These are phyloP conservation scores for Aspergillus texensis DNA, from an alignment of 2,329 filamentous ascomycete species.

Conservation along the genomic window DNA sequence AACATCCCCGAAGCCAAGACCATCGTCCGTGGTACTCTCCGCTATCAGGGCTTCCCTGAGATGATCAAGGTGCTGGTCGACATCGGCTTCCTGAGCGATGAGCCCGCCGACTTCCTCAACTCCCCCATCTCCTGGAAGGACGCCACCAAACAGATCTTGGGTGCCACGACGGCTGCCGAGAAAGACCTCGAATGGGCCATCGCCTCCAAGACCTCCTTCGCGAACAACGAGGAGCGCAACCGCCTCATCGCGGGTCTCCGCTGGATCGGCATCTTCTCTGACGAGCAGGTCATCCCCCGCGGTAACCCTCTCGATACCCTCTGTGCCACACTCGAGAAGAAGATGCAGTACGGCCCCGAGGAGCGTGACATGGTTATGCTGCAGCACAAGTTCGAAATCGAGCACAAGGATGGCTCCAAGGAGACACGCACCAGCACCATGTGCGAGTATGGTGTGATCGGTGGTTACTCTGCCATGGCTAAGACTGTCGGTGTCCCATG, in stretches of 20 bases:
- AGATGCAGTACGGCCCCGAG: constrained; percentile 82
- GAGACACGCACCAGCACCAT: constrained; percentile 82
- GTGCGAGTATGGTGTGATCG: constrained; percentile 76
- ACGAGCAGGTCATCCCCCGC: constrained; percentile 68
- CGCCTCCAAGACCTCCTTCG: constrained; percentile 73
- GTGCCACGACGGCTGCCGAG: constrained; percentile 66
- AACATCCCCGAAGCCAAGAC: constrained; percentile 83
- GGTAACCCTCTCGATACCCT: constrained; percentile 88
- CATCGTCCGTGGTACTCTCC: constrained; percentile 78
- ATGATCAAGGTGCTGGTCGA: constrained; percentile 87
- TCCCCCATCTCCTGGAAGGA: constrained; percentile 78
- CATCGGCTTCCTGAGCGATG: constrained; percentile 82
- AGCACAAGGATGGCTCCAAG: constrained; percentile 75
- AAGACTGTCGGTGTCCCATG: constrained; percentile 77
- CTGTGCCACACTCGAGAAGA: constrained; percentile 83
- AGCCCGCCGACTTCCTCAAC: constrained; percentile 66
- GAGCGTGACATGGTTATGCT: constrained; percentile 82
- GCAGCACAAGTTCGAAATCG: constrained; percentile 71
- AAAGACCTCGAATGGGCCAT: constrained; percentile 74
- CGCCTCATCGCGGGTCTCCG: constrained; percentile 71
- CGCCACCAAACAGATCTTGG: constrained; percentile 76
- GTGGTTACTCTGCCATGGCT: constrained; percentile 82
- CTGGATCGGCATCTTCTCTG: constrained; percentile 71
- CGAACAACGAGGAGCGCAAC: constrained; percentile 66
- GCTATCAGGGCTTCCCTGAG: constrained; percentile 88